Evolutionary conservation across 2,329 filamentous ascomycete genomes (phyloP).

Genomic region (Ilyonectria destructans): DNA sequence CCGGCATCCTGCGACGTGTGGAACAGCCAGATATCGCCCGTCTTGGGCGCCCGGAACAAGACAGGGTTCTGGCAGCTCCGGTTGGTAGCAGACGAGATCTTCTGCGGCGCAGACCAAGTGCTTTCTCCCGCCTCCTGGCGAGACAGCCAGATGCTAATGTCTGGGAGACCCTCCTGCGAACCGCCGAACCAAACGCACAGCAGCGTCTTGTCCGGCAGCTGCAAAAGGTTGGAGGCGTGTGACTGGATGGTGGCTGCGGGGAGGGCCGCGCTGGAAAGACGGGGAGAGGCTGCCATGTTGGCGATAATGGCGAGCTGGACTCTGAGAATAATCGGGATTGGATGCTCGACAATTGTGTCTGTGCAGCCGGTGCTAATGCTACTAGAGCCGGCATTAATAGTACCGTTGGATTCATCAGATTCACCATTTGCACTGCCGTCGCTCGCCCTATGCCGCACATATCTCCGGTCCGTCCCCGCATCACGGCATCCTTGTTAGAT

Average conservation of each 20-base stretch:
- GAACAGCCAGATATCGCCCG: slow-evolving; percentile 58
- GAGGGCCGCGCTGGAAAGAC: slow-evolving; percentile 44
- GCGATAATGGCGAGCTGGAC: background rate
- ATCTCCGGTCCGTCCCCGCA: background rate
- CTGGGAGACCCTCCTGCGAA: slow-evolving; percentile 61
- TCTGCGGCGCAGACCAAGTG: slow-evolving; percentile 54
- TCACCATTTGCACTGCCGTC: background rate
- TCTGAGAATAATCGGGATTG: background rate
- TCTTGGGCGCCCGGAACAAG: slow-evolving; percentile 56
- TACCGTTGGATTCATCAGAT: background rate
- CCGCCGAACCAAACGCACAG: slow-evolving; percentile 64
- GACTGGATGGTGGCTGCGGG: slow-evolving; percentile 60
- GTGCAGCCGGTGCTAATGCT: background rate
- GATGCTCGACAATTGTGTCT: background rate
- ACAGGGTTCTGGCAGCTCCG: slow-evolving; percentile 64
- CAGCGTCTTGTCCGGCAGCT: slow-evolving; percentile 58
- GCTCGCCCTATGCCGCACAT: background rate
- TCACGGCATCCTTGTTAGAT: background rate
- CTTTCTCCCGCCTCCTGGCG: slow-evolving; percentile 51
- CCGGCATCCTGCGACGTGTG: slow-evolving; percentile 63
- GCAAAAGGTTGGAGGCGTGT: slow-evolving; percentile 62
- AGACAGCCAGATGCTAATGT: slow-evolving; percentile 62
- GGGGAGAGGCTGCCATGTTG: slow-evolving; percentile 6
- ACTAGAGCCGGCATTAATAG: background rate
- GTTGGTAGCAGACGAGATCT: slow-evolving; percentile 57